Evolutionary conservation across 352 stramenopile genomes (phyloP), one percentile per base, ranked within the genome.

Genomic region (Globisporangium emineosum): DNA sequence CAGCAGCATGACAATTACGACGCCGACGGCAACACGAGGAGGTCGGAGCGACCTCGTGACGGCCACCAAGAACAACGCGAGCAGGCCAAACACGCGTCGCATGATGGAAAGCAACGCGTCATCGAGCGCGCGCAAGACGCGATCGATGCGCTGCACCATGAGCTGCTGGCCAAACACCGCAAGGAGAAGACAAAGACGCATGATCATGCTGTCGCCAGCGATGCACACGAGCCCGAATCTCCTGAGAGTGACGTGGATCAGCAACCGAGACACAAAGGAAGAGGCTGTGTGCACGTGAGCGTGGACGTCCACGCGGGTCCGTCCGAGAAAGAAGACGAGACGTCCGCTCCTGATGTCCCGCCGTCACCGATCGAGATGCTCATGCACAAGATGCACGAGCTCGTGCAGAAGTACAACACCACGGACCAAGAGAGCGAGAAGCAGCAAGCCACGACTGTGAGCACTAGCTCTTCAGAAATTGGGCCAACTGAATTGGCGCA

Each of bases 371-470:
- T 84, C 33, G 76, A 81, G 67, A 57, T 83, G 47, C 62, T 86
- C 25, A 73, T 84, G 73, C 72, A 57, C 58, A 80, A 80, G 60
- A 86, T 86, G 77, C 77, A 86, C 61, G 71, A 83, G 45, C 65
- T 86, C 17, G 77, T 83, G 43, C 70, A 80, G 19, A 81, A 78
- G 52, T 81, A 80, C 68, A 78, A 65, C 37, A 17, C 61, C 3
- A n/a, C 40, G 23, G 37, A 56, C 37, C 29, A 17, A 21, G 25
- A n/a, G 3, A 45, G 37, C 3, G 62, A 29, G 23, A 17, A 25
- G 3, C 57, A 43, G 43, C 5, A 30, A 13, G 19, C 32, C n/a
- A 3, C 52, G 2, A 3, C 40, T 12, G 19, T 3, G 10, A 4
- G 2, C 17, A 5, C 1, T 35, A 15, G 9, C 8, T 32, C 49